phyloP scores from a whole-genome alignment of 176 grass and related monocot species.

The Ensete glaucum region DNA sequence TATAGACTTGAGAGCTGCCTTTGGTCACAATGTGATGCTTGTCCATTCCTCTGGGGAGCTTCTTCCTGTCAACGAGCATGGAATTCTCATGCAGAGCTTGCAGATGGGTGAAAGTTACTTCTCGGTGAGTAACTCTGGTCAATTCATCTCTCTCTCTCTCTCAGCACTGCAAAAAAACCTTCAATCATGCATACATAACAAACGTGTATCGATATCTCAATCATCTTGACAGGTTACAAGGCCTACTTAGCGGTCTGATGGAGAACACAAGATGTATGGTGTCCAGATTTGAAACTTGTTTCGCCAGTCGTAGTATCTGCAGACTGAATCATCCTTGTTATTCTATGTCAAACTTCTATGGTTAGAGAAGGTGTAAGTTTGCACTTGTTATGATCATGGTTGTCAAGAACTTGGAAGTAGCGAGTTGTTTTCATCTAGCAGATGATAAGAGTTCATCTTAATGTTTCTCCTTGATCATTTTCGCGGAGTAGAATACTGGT shows the following conservation, averaged over 20 bases:
- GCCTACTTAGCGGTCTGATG: slow-evolving; percentile 3
- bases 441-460: too few species aligned
- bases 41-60: slow-evolving; percentile 55
- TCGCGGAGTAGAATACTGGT: too few species aligned
- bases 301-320: too few species aligned
- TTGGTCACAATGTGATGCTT: slow-evolving; percentile 72
- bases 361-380: too few species aligned
- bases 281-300: neutral
- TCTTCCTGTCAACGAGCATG: slow-evolving; percentile 65
- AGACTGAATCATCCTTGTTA: too few species aligned
- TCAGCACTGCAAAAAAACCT: too few species aligned
- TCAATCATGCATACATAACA: neutral
- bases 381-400: too few species aligned
- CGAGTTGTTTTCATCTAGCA: too few species aligned
- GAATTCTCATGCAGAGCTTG: slow-evolving; percentile 65
- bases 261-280: neutral
- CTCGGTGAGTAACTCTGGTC: slow-evolving; percentile 32
- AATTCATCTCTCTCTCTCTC: neutral
- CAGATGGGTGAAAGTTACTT: slow-evolving; percentile 94
- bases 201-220: neutral
- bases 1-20: slow-evolving; percentile 66
- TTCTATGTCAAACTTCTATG: too few species aligned
- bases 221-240: slow-evolving; percentile 29
- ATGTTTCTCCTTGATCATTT: too few species aligned
- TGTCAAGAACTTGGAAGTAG: too few species aligned